These are phyloP conservation scores for Teratosphaeria epicoccoides DNA, from an alignment of 2,329 filamentous ascomycete species.

Conservation along the genomic window DNA sequence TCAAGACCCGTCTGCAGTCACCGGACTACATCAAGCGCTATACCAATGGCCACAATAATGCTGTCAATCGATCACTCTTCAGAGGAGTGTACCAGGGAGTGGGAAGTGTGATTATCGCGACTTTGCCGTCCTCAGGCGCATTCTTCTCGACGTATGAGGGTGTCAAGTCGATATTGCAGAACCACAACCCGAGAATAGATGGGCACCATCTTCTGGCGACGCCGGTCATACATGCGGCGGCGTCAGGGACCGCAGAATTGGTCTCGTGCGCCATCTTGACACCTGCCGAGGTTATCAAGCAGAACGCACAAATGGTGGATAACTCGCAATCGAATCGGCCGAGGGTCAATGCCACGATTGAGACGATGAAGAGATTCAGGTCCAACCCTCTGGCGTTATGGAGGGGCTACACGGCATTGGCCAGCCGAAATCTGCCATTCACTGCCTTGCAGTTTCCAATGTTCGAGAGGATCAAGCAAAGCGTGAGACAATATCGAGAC, in stretches of 20 bases:
- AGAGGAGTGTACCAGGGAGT: constrained; percentile 78
- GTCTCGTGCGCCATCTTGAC: constrained; percentile 80
- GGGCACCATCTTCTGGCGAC: constrained; percentile 45
- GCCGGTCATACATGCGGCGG: constrained; percentile 59
- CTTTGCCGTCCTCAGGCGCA: constrained; percentile 75
- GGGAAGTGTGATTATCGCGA: constrained; percentile 73
- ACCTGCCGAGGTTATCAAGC: constrained; percentile 83
- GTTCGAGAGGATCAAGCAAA: constrained; percentile 59
- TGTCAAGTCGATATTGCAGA: constrained; percentile 53
- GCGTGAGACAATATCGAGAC: constrained; percentile 39
- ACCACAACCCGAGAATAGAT: constrained; percentile 35
- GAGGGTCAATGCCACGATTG: constrained; percentile 40
- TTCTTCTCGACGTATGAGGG: constrained; percentile 83
- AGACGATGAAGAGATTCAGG: constrained; percentile 48
- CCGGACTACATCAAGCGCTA: constrained; percentile 62
- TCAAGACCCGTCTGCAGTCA: constrained; percentile 79
- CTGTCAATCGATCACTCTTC: constrained; percentile 48
- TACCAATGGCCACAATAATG: constrained; percentile 45
- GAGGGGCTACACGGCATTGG: constrained; percentile 70
- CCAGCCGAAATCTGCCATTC: constrained; percentile 74
- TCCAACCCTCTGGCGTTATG: constrained; percentile 45
- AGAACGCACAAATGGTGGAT: constrained; percentile 79
- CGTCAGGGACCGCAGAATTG: constrained; percentile 68
- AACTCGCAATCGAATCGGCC: constrained; percentile 21
- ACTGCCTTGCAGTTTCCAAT: constrained; percentile 82